These are phyloP conservation scores for Thraustotheca clavata DNA, from an alignment of 352 stramenopile species.

Conservation along the genomic window DNA sequence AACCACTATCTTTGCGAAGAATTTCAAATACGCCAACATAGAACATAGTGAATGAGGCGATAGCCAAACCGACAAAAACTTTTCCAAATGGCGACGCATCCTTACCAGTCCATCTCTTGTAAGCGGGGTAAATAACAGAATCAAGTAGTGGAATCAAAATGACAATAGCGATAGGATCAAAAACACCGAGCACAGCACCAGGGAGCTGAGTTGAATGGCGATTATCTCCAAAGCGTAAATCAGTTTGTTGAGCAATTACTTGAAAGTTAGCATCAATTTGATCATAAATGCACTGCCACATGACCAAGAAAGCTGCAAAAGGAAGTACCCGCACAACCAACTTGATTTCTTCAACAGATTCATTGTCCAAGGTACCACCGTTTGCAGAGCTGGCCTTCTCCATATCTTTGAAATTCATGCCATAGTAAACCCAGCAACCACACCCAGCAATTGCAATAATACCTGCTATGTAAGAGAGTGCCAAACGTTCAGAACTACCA, in stretches of 20 bases:
- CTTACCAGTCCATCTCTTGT: constrained; percentile 34
- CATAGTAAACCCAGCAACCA: constrained; percentile 40
- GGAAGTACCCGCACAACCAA: constrained; percentile 43
- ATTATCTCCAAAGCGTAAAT: constrained; percentile 38
- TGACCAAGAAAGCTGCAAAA: constrained; percentile 48
- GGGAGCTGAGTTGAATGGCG: constrained; percentile 40
- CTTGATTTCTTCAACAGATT: constrained; percentile 43
- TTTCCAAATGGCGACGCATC: constrained; percentile 33
- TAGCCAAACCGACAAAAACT: constrained; percentile 28
- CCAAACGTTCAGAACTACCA: constrained; percentile 29
- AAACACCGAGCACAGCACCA: constrained; percentile 41
- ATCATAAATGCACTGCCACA: constrained; percentile 56
- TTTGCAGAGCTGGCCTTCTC: constrained; percentile 32
- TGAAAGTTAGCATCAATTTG: constrained; percentile 61
- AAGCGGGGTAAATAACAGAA: constrained; percentile 33
- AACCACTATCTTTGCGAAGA: constrained; percentile 39
- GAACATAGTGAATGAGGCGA: constrained; percentile 33
- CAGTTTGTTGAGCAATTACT: constrained; percentile 56
- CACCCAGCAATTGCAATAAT: constrained; percentile 30
- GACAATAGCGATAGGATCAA: constrained; percentile 35
- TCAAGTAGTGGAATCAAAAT: constrained; percentile 34
- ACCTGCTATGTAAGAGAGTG: constrained; percentile 42
- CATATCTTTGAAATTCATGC: constrained; percentile 38
- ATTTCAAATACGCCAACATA: constrained; percentile 42
- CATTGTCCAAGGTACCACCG: constrained; percentile 33